Evolutionary conservation across 2,329 filamentous ascomycete genomes (phyloP), one percentile per base, ranked within the genome.

Genomic region (Acarospora socialis): DNA sequence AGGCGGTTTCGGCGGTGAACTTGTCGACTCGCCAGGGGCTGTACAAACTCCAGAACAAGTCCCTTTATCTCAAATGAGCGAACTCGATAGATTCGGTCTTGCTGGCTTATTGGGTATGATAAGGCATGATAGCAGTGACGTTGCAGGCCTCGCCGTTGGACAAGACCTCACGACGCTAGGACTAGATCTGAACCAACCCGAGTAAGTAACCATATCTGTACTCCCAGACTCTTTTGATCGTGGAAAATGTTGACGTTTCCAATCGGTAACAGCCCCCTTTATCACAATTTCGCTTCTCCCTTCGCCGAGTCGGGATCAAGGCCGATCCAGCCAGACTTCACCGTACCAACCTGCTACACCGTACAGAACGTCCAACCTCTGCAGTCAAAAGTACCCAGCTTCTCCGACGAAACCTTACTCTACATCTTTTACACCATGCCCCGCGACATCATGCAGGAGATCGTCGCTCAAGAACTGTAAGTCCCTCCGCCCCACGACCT

Each of bases 351-450:
- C 22, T 76, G 73, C 37, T 79, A 79, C 48, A 71, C 63, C 7
- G 74, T 79, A 7, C 68, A 65, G 34, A 79, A 78, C 44, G 72
- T 78, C 7, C 73, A 74, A 30, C 63, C 68, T 5, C 55, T 77
- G 13, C 62, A 68, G 33, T 59, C 61, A 28, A 69, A 72, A 36
- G 68, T 75, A 42, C 54, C 60, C 3, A 66, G 65, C 33, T 74
- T 75, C 50, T 66, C 61, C 24, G 63, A 72, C 41, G 74, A 79
- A 48, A 78, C 74, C 0, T 58, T 79, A 4, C 75, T 79, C 48
- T 73, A 71, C 47, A 75, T 78, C 37, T 79, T 79, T 60, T 79
- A 77, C 54, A 73, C 70, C 40, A 68, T 71, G 56, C 72, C 73
- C 9, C 60, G 70, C 36, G 73, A 77, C 45, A 65, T 76, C 34